A percentile compares a stretch with the other conserved stretches of the same genome.
phyloP scores from a whole-genome alignment of 805 yeast genomes.

The Starmerella vitae region DNA sequence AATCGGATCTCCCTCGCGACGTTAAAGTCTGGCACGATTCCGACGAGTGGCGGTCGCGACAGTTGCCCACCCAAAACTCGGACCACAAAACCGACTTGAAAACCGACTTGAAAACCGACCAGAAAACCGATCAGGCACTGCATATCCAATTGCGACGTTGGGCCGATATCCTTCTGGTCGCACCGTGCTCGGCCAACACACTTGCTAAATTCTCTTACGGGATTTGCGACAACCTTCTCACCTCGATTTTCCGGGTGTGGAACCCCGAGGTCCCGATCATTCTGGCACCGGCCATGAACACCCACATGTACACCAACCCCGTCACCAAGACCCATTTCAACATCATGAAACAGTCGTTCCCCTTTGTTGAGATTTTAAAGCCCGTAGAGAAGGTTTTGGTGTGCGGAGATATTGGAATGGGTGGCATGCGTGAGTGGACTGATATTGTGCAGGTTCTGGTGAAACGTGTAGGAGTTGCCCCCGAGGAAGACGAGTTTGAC shows the following conservation, averaged over 20 bases:
- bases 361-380: constrained; percentile 79
- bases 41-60: constrained; percentile 88
- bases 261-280: constrained; percentile 82
- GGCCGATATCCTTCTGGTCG: constrained; percentile 88
- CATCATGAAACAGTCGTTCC: constrained; percentile 67
- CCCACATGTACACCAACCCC: constrained; percentile 79
- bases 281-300: constrained; percentile 93
- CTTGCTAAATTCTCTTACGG: constrained; percentile 81
- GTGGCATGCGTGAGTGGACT: constrained; percentile 96
- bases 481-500: constrained; percentile 21
- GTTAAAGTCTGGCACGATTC: constrained; percentile 83
- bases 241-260: constrained; percentile 90
- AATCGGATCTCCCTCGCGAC: constrained; percentile 32
- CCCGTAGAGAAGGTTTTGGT: constrained; percentile 93
- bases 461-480: constrained; percentile 24
- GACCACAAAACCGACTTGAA: constrained; percentile 1
- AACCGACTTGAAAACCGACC: too few species aligned
- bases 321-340: constrained; percentile 72
- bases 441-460: constrained; percentile 84
- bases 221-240: constrained; percentile 77
- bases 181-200: constrained; percentile 90
- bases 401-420: constrained; percentile 96
- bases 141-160: constrained; percentile 88
- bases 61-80: constrained; percentile 17
- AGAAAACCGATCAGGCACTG: constrained; percentile 74